These are phyloP conservation scores for Dioscorea alata DNA, from an alignment of 106 monocot genomes.

Conservation along the genomic window DNA sequence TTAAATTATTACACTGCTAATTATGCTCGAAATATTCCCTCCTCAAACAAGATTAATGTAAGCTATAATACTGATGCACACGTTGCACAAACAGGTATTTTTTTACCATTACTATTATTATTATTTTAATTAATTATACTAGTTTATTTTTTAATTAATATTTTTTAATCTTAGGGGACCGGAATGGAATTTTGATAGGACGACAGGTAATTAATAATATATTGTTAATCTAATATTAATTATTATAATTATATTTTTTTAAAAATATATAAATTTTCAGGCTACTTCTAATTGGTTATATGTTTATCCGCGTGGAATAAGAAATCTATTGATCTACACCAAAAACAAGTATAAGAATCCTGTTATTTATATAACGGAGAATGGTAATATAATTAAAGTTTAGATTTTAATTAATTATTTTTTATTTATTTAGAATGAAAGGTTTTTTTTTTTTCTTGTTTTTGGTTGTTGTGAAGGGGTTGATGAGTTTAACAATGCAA, in stretches of 20 bases:
- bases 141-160: too few species aligned
- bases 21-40: constrained; percentile 19
- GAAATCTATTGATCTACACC: constrained; percentile 28
- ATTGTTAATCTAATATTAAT: not conserved
- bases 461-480: constrained; percentile 14
- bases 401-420: too few species aligned
- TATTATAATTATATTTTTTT: not conserved
- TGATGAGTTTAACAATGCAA: constrained; percentile 7
- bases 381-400: constrained; percentile 15
- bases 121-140: not conserved
- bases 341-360: constrained; percentile 41
- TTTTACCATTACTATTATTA: not conserved
- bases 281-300: constrained; percentile 33
- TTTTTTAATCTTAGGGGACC: constrained; percentile 4
- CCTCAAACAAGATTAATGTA: not conserved
- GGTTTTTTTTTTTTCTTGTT: too few species aligned
- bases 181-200: constrained; percentile 38
- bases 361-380: constrained; percentile 42
- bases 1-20: constrained; percentile 58
- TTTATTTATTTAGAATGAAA: too few species aligned
- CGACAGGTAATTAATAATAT: constrained; percentile 27
- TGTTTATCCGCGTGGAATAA: constrained; percentile 32
- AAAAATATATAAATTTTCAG: constrained; percentile 1
- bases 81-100: constrained; percentile 17
- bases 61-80: constrained; percentile 21